Evolutionary conservation across 2,329 filamentous ascomycete species (phyloP), one percentile per base, ranked within the genome.

Genomic region (Colletotrichum tamarilloi): DNA sequence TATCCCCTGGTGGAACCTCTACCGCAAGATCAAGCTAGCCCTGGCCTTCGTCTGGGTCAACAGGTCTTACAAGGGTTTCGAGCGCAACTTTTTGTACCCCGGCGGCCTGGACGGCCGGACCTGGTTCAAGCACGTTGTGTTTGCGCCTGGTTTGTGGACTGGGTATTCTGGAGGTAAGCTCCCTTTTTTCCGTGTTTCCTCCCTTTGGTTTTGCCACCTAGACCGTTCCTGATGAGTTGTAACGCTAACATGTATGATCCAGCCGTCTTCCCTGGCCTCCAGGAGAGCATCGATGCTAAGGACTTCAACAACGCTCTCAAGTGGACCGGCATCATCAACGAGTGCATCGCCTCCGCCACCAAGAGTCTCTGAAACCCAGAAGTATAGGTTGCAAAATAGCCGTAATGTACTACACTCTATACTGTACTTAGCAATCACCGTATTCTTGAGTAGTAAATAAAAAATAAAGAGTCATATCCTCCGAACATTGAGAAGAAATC

Each of bases 81-180:
- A 98, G 82, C 88, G 95, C 19, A 87, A 92, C 63, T 98, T 98
- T 82, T 78, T 98, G 75, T 93, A 94, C 78, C 84, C 90, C 5
- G 86, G 88, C 3, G 96, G 96, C 0, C 84, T 98, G 24, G 95
- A 98, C 80, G 91, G 91, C 1, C 87, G 96, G 73, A 85, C 86
- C 28, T 98, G 95, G 95, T 98, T 96, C 85, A 98, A 98, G 85
- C 96, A 98, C 79, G 93, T 98, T 2, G 93, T 98, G 1, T 98
- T 97, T 82, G 95, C 95, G 1, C 95, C 95, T 0, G 95, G 95
- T 0, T 81, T 96, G 60, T 97, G 95, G 95, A 98, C 95, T 0
- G 95, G 95, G 0, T 98, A 98, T 82, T 87, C 95, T 0, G 95
- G 95, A 79, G 89, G 90, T 92, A 78, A 82, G 88, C 84, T 62